Evolutionary conservation across 2,329 filamentous ascomycete species (phyloP).

Genomic region (Clarireedia paspali): DNA sequence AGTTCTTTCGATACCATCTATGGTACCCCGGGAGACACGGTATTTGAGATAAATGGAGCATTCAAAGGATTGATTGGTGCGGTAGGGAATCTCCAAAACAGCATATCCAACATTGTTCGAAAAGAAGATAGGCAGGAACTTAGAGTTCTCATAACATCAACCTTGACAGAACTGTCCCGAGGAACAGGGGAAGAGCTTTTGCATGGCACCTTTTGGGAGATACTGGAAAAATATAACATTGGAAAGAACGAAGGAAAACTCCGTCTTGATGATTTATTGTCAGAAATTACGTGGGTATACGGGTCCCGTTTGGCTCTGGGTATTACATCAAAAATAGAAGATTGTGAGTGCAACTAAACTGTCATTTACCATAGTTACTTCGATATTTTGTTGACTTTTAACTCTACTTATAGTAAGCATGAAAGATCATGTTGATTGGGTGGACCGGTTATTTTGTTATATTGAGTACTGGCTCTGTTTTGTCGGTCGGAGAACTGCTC

Average conservation of each 20-base stretch:
- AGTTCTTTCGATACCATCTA: neutral
- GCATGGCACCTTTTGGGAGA: neutral
- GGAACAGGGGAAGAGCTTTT: neutral
- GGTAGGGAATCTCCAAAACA: neutral
- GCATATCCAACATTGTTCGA: neutral
- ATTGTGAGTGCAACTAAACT: neutral
- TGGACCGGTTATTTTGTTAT: neutral
- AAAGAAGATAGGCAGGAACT: neutral
- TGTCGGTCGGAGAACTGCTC: neutral
- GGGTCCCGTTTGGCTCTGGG: neutral
- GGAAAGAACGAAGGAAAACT: neutral
- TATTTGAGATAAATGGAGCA: neutral
- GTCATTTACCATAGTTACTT: neutral
- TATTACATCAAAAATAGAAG: neutral
- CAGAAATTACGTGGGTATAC: neutral
- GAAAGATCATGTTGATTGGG: neutral
- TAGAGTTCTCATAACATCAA: neutral
- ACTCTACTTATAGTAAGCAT: neutral
- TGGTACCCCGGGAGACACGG: neutral
- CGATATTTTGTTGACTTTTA: neutral
- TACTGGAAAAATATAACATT: neutral
- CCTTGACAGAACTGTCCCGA: neutral
- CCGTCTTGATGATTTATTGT: neutral
- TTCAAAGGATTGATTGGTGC: neutral
- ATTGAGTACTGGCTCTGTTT: neutral